A percentile compares a stretch with the other conserved stretches of the same genome.
These are phyloP conservation scores for Podospora australis DNA, from an alignment of 495 filamentous ascomycete species.

Conservation along the genomic window DNA sequence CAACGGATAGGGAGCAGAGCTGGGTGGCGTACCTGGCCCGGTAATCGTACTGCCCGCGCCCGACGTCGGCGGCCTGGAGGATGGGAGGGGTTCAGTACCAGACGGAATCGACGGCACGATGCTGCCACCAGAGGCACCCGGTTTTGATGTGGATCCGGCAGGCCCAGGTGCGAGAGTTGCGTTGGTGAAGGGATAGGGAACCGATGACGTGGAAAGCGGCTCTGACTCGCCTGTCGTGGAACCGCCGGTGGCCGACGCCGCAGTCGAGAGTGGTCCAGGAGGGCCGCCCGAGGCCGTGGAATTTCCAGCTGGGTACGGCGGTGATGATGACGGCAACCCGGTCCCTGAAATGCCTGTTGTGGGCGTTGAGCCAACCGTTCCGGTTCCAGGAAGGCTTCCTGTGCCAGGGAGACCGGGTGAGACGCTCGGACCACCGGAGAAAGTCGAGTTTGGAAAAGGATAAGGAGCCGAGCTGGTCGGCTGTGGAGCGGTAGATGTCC, in stretches of 20 bases:
- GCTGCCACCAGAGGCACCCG: neutral
- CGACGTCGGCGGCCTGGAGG: neutral
- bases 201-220: neutral
- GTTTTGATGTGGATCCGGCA: neutral
- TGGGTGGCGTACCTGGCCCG: neutral
- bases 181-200: conserved; percentile 12
- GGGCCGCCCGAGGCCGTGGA: too few relatives aligned
- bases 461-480: conserved; percentile 12
- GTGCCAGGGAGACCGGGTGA: neutral
- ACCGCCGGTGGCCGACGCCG: neutral
- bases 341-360: neutral
- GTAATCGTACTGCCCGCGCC: neutral
- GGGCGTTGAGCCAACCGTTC: neutral
- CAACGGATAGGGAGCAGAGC: conserved; percentile 2
- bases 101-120: neutral
- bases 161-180: conserved; percentile 6
- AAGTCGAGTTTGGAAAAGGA: conserved; percentile 7
- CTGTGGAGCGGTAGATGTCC: neutral
- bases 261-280: neutral
- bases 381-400: neutral
- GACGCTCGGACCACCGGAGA: conserved; percentile 7
- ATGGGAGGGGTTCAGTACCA: conserved; percentile 1
- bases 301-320: neutral
- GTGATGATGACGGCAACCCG: neutral
- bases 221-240: neutral